phyloP scores from a whole-genome alignment of 768 basidiomycete genomes.

The Rhizopogon vinicolor region DNA sequence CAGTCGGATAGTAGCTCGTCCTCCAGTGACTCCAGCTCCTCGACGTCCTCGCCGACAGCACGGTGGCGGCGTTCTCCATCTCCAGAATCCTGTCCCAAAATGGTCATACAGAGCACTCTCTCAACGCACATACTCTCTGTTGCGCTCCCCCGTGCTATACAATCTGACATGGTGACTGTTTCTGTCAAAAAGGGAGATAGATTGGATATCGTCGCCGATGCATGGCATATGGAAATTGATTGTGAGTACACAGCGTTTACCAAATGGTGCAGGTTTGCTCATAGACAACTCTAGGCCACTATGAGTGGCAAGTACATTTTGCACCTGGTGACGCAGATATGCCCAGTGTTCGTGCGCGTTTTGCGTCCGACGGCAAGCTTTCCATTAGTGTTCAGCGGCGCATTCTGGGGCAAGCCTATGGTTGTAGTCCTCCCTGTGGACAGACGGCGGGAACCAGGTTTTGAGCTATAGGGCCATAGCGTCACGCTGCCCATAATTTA shows the following conservation, averaged over 20 bases:
- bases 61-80: constrained; percentile 27
- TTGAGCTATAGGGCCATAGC: constrained; percentile 9
- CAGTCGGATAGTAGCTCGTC: constrained; percentile 14
- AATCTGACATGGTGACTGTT: constrained; percentile 62
- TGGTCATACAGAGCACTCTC: constrained; percentile 38
- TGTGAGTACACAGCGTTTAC: constrained; percentile 36
- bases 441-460: constrained; percentile 21
- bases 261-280: background rate
- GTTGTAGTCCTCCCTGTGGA: background rate
- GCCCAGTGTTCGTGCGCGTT: constrained; percentile 44
- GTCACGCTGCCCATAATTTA: background rate
- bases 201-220: constrained; percentile 54
- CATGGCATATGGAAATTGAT: constrained; percentile 56
- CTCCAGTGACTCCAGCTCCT: constrained; percentile 11
- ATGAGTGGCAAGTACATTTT: constrained; percentile 58
- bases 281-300: constrained; percentile 39
- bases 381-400: constrained; percentile 39
- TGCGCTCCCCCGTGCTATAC: constrained; percentile 40
- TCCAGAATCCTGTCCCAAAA: constrained; percentile 34
- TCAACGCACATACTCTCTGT: constrained; percentile 42
- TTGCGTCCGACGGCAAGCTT: constrained; percentile 42
- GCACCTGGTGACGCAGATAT: constrained; percentile 52
- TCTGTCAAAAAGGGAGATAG: constrained; percentile 56
- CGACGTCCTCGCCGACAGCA: constrained; percentile 24
- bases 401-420: constrained; percentile 20